A percentile compares a stretch with the other conserved stretches of the same genome.
Conservation (phyloP, 352 stramenopile genomes). For the Pythium oligandrum region DNA sequence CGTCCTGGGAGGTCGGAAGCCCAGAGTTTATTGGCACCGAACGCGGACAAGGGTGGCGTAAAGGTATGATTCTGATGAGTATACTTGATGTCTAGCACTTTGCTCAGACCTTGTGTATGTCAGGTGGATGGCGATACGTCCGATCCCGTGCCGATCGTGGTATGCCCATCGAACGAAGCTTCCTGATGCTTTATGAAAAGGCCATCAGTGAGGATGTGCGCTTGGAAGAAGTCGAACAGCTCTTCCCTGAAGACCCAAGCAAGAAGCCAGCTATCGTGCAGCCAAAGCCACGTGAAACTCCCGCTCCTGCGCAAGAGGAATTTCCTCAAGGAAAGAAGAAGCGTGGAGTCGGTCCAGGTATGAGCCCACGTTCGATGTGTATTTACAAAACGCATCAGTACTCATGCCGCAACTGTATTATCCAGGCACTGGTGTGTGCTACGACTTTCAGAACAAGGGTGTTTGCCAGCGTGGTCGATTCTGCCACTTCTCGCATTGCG, state of each 20-base stretch:
- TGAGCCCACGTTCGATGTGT: neutral
- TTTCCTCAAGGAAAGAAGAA: constrained; percentile 71
- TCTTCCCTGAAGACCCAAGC: constrained; percentile 62
- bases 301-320: constrained; percentile 25
- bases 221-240: constrained; percentile 74
- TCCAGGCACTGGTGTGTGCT: constrained; percentile 75
- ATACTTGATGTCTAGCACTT: no score
- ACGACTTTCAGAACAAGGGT: constrained; percentile 88
- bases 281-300: constrained; percentile 12
- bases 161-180: constrained; percentile 60
- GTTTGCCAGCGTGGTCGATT: constrained; percentile 78
- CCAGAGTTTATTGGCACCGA: constrained; percentile 64
- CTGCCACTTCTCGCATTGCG: constrained; percentile 86
- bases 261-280: constrained; percentile 39
- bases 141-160: constrained; percentile 56
- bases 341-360: constrained; percentile 27
- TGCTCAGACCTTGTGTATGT: constrained; percentile 1
- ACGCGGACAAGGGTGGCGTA: constrained; percentile 66
- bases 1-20: constrained; percentile 59
- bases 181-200: constrained; percentile 61
- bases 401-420: neutral
- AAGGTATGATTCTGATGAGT: constrained; percentile 34
- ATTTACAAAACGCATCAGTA: no score
- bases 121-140: constrained; percentile 76
- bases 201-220: constrained; percentile 70